Conservation (phyloP, 1,284 basidiomycete species). For the Irpex sp. region DNA sequence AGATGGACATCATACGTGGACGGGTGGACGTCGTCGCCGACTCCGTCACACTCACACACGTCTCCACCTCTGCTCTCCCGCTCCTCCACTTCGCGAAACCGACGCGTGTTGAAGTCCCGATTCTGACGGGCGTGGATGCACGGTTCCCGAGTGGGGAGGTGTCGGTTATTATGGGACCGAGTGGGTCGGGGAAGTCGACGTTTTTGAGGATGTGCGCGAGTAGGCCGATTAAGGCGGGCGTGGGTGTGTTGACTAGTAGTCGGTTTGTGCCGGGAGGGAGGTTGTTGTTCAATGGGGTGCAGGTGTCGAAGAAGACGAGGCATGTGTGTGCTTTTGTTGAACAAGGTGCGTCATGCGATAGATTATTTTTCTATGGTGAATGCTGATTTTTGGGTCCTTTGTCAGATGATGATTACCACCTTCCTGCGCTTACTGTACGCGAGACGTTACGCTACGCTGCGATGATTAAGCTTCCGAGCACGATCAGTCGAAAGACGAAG, state of each 20-base stretch:
- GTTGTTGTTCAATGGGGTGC: constrained; percentile 8
- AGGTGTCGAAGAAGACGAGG: constrained; percentile 4
- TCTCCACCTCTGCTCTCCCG: neutral
- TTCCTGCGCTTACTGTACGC: constrained; percentile 42
- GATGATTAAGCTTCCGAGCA: constrained; percentile 35
- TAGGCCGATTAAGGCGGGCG: constrained; percentile 6
- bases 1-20: constrained; percentile 10
- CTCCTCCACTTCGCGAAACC: neutral
- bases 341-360: constrained; percentile 3
- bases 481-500: constrained; percentile 36
- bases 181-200: constrained; percentile 14
- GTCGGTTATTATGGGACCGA: constrained; percentile 14
- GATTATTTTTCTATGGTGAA: neutral
- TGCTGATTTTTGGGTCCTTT: too few species aligned
- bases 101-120: constrained; percentile 2
- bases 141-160: constrained; percentile 13
- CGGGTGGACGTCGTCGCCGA: constrained; percentile 9
- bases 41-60: constrained; percentile 3
- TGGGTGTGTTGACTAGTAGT: neutral
- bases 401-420: constrained; percentile 41
- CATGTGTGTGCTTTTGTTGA: constrained; percentile 12
- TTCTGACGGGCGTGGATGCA: constrained; percentile 7
- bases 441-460: constrained; percentile 48
- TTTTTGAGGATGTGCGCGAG: constrained; percentile 13
- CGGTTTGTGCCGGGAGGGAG: constrained; percentile 6